Percentiles rank a stretch among this genome's conserved stretches.
Conservation (phyloP, 2,329 filamentous ascomycete genomes). For the Fusarium neocosmosporiellum region DNA sequence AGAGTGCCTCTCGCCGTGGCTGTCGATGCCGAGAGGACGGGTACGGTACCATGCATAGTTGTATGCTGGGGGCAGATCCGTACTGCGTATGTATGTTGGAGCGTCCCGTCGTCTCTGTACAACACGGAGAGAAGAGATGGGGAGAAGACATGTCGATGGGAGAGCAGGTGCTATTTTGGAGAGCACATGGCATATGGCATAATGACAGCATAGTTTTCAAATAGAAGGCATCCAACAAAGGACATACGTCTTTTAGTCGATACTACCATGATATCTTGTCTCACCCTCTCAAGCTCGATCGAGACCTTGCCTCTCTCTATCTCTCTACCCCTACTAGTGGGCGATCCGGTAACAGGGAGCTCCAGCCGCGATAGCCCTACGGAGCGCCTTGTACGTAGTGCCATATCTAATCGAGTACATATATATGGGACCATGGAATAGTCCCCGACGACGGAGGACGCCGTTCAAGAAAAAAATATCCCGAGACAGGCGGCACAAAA, state of each 20-base stretch:
- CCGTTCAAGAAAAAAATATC: background rate
- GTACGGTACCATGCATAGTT: background rate
- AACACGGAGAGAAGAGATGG: background rate
- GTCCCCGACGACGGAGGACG: background rate
- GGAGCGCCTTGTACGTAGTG: background rate
- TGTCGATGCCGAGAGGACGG: constrained; percentile 3
- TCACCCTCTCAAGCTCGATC: background rate
- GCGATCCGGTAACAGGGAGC: background rate
- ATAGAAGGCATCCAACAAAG: background rate
- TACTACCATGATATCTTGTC: background rate
- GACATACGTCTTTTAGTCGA: background rate
- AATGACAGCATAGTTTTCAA: background rate
- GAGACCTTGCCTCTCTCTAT: background rate
- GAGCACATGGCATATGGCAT: background rate
- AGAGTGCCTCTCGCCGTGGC: background rate
- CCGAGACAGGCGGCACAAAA: background rate
- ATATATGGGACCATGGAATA: background rate
- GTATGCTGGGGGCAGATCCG: background rate
- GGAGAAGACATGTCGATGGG: background rate
- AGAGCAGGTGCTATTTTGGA: background rate
- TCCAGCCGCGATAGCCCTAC: constrained; percentile 2
- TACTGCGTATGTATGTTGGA: background rate
- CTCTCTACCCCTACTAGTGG: background rate
- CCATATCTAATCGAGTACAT: background rate
- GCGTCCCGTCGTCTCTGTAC: background rate